These are phyloP conservation scores for Pichia sp. DNA, from an alignment of 1,139 yeast genomes.

Conservation along the genomic window DNA sequence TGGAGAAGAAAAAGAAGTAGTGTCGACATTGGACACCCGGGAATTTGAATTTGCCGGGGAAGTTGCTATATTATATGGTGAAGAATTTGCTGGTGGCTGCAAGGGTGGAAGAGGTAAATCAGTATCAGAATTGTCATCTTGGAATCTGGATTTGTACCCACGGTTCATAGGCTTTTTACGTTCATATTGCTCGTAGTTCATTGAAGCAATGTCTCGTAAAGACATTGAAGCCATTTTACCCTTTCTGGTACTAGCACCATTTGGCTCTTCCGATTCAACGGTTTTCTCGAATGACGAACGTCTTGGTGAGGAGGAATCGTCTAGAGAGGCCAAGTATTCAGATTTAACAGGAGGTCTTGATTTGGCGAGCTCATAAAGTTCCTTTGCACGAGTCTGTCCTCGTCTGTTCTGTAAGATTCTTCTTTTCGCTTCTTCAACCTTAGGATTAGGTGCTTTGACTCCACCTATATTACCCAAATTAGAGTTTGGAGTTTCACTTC, in stretches of 20 bases:
- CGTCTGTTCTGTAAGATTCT: constrained; percentile 21
- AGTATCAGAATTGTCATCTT: constrained; percentile 52
- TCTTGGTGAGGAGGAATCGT: constrained; percentile 10
- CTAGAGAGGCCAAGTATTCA: constrained; percentile 14
- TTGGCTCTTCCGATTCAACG: constrained; percentile 18
- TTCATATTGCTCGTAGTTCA: constrained; percentile 15
- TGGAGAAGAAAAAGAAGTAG: not conserved
- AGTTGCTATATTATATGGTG: constrained; percentile 4
- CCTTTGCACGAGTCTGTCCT: constrained; percentile 35
- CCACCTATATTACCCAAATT: constrained; percentile 3
- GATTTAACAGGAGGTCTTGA: constrained; percentile 19
- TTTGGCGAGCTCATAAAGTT: constrained; percentile 41
- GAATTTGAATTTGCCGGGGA: not conserved
- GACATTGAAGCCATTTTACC: constrained; percentile 20
- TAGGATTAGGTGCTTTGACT: constrained; percentile 17
- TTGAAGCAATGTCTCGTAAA: constrained; percentile 22
- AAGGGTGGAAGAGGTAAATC: constrained; percentile 29
- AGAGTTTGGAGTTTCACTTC: not conserved
- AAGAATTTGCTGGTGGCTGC: constrained; percentile 10
- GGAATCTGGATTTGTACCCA: constrained; percentile 44
- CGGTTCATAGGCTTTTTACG: constrained; percentile 4
- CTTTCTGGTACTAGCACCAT: not conserved
- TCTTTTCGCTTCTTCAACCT: constrained; percentile 20
- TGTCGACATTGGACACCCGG: not conserved
- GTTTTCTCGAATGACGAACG: constrained; percentile 55